Base-by-base conservation (phyloP, 2,329 filamentous ascomycete species). In the Gremmenia infestans region DNA sequence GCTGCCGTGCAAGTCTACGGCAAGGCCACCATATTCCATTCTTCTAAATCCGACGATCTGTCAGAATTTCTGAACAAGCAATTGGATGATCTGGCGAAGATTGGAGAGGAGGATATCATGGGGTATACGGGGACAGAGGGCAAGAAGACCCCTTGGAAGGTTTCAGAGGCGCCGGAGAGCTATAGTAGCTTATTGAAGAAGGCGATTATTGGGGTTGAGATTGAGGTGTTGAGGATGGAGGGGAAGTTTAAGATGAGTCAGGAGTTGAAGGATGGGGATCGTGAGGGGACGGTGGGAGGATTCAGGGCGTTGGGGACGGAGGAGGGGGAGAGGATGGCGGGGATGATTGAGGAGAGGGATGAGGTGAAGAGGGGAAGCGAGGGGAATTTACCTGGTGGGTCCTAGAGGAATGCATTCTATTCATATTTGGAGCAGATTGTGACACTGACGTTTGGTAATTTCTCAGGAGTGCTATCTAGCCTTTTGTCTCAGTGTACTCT, bases 231-330 rank as follows among this genome's bases (percentile, higher is more conserved):
- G 0, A 66, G 75, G 5, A 66, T 87, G 36, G 77, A 79, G 49
- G 83, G 83, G 12, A 86, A 85, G 71, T 84, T 80, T 61, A 87
- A 87, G 72, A 85, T 86, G 83, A 85, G 80, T 60, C 83, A 87
- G 70, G 83, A 86, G 64, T 73, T 77, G 73, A 55, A 66, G 0
- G 63, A 67, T 2, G 81, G 74, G 0, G 84, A 87, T 64, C 67
- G 76, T 0, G 69, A 78, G 22, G 84, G 85, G 1, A 78, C 87
- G 0, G 71, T 83, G 7, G 64, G 78, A 3, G 84, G 85, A 0
- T 86, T 88, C 58, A 69, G 71, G 37, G 63, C 55, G 6, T 48
- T 81, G 54, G 72, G 68, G 0, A 72, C 72, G 2, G 74, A 77
- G 28, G 60, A 70, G 28, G 75, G 70, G 0, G 52, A 47, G 22